Base-by-base conservation (phyloP, 257 asterid genomes). In the Fraxinus quadrangulata region DNA sequence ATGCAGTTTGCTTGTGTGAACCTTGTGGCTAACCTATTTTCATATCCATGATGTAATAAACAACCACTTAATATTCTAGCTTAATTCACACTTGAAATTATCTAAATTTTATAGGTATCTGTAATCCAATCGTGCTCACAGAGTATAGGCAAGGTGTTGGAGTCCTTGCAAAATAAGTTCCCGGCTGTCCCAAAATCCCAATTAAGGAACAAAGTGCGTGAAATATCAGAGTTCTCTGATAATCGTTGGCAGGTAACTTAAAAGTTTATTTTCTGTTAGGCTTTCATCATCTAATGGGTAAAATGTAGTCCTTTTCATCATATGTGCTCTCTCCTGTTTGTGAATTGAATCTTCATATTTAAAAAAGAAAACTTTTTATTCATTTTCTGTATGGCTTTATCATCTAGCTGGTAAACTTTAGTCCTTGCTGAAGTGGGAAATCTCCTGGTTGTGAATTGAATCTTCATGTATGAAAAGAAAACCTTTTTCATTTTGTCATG, bases 241-340 rank as follows among this genome's bases (percentile, higher is more conserved):
- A 91, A 92, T 72, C 89, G 89, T 23, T 93, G 98, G 97, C 97
- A 92, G 98, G 99, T 95, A 59, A 87, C 72, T 84, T 54, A 5
- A 37, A 37, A 63, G 3, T 45, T 66, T 75, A 63, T 13, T 68
- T 40, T 78, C 42, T 8, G 67, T 47, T n/a, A n/a, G 14, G 3
- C 42, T 37, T 37, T 37, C 49, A 11, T 40, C 14, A 40, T 40
- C 49, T 40, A 40, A 11, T 40, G 51, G 51, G 16, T 40, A 40
- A 40, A 40, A 42, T 42, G 51, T 12, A 42, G 51, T 42, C 51
- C 16, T 0, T 11, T 42, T 42, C 16, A 42, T 12, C 12, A 42
- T 11, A 40, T 40, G 10, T 54, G 24, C 19, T 12, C 26, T 54
- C 11, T 5, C 23, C 9, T 54, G 23, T 54, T 54, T 2, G 24